Conservation (phyloP, 2,329 filamentous ascomycete genomes). For the Fusarium torreyae region DNA sequence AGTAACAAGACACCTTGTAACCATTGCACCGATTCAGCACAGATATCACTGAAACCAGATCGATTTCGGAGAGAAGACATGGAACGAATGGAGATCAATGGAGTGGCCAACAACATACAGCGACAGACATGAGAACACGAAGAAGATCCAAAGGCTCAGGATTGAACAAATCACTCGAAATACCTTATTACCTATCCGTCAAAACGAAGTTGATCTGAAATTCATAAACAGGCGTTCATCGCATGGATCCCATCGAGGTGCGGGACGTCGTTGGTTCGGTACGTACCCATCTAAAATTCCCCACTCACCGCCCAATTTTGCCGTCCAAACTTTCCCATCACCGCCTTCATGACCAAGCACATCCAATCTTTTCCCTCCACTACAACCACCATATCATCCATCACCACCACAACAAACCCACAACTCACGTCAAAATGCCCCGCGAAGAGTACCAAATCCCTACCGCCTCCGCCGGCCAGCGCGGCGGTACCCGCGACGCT, state of each 20-base stretch:
- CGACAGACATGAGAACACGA: neutral
- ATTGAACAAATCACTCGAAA: too few species aligned
- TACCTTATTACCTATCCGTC: neutral
- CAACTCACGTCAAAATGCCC: conserved; percentile 64
- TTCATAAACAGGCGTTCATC: too few species aligned
- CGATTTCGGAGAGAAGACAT: too few species aligned
- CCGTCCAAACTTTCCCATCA: conserved; percentile 46
- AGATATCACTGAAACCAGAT: too few species aligned
- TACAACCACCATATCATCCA: conserved; percentile 4
- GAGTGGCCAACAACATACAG: neutral
- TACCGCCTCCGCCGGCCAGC: conserved; percentile 63
- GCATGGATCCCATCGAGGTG: too few species aligned
- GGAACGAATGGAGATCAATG: neutral
- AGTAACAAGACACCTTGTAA: too few species aligned
- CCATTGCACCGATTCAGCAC: too few species aligned
- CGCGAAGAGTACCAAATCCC: conserved; percentile 86
- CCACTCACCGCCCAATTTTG: conserved; percentile 48
- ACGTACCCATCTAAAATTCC: conserved; percentile 14
- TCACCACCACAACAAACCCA: neutral
- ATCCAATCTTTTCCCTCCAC: conserved; percentile 40
- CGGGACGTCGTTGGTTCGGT: neutral
- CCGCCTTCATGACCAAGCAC: conserved; percentile 47
- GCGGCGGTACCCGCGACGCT: conserved; percentile 59
- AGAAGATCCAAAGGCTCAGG: neutral
- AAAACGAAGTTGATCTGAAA: neutral